Base-by-base conservation (phyloP, 257 asterid species). In the Asclepias syriaca region DNA sequence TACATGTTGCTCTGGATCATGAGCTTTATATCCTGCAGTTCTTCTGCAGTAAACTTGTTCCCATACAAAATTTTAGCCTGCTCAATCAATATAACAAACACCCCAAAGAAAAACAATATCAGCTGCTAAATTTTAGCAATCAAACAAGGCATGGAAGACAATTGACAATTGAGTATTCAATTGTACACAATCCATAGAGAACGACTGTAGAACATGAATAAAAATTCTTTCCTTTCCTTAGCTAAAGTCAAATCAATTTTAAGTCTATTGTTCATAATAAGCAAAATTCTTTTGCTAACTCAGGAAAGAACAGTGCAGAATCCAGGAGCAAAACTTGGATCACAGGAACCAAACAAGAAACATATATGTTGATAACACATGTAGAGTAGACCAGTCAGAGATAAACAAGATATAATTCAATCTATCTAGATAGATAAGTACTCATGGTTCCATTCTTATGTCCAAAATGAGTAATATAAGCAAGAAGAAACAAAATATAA, bases 1-100 rank as follows among this genome's bases (percentile, higher is more conserved):
- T 93, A 93, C 88, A 91, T 76, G 81, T 89, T 93, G 86, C 98
- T 91, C 81, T 93, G 98, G 64, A 93, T 91, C 96, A 93, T 89
- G 74, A 91, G 90, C 87, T 93, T 93, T 75, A 93, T 91, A 74
- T 88, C 96, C 85, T 88, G 95, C 74, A 82, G 81, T 79, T 93
- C 98, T 80, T 88, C 92, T 46, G 75, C 14, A 60, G 91, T 82
- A 70, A 93, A 93, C 72, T 84, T 91, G 87, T 83, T 91, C 64
- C 93, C 96, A n/a, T 93, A 91, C 67, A 89, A 67, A 83, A 86
- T 81, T 76, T 93, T 93, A 59, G 97, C 98, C 97, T 93, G 89
- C 69, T 74, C 72, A 72, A 69, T 69, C 58, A 60, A 71, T 49
- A 71, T 13, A 29, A 55, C 76, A 59, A 68, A 68, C 67, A 60